phyloP scores from a whole-genome alignment of 257 asterid species.

The Penstemon barbatus region DNA sequence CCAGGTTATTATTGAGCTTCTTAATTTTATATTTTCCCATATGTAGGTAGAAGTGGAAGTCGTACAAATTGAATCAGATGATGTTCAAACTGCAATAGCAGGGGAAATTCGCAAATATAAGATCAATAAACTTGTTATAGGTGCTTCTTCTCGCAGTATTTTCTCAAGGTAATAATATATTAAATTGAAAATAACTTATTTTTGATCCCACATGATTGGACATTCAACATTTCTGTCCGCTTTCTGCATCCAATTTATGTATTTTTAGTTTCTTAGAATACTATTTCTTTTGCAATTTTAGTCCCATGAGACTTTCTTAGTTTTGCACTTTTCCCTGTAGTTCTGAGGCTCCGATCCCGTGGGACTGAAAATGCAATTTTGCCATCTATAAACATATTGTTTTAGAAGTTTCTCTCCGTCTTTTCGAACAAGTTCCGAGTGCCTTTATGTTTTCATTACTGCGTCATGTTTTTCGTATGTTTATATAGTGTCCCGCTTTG shows the following conservation, averaged over 20 bases:
- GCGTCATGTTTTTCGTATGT: not conserved
- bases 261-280: too few relatives aligned
- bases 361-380: too few relatives aligned
- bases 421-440: slow-evolving; percentile 6
- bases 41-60: slow-evolving; percentile 72
- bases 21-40: not conserved
- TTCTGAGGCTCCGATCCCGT: too few relatives aligned
- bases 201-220: too few relatives aligned
- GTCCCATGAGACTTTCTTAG: too few relatives aligned
- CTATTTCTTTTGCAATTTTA: too few relatives aligned
- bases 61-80: slow-evolving; percentile 75
- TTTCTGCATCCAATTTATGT: too few relatives aligned
- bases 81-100: slow-evolving; percentile 56
- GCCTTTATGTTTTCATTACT: too few relatives aligned
- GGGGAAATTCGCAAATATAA: slow-evolving; percentile 40
- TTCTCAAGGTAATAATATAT: slow-evolving; percentile 60
- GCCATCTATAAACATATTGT: not conserved
- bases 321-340: too few relatives aligned
- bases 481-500: not conserved
- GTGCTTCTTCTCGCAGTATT: slow-evolving; percentile 64
- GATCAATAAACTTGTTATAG: slow-evolving; percentile 69
- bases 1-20: not conserved
- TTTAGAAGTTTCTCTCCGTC: not conserved
- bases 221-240: too few relatives aligned
- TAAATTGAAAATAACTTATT: not conserved